A percentile compares a stretch with the other conserved stretches of the same genome.
phyloP scores from a whole-genome alignment of 2,329 filamentous ascomycete genomes.

The Calonectria fujianensis region DNA sequence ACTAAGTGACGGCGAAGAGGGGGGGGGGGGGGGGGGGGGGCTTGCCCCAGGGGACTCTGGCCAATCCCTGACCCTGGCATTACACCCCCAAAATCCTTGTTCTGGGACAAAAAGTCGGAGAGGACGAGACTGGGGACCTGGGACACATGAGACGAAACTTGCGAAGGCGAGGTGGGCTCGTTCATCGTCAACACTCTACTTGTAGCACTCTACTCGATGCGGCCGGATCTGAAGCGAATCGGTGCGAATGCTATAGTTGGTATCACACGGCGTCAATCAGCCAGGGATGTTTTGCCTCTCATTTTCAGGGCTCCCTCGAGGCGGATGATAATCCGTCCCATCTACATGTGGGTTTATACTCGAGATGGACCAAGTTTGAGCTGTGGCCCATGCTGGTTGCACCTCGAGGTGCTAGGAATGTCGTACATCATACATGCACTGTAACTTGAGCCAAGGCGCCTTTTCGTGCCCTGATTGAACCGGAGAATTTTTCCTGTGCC shows the following conservation, averaged over 20 bases:
- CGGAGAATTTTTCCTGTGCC: conserved; percentile 40
- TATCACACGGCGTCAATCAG: conserved; percentile 31
- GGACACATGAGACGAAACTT: conserved; percentile 53
- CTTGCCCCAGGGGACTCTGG: neutral
- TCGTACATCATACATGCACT: conserved; percentile 24
- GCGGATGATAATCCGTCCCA: conserved; percentile 37
- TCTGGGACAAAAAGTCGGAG: conserved; percentile 15
- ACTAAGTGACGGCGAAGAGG: conserved; percentile 19
- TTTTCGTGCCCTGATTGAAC: conserved; percentile 31
- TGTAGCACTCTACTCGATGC: conserved; percentile 43
- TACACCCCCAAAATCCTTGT: neutral
- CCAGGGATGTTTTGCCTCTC: neutral
- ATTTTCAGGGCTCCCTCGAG: neutral
- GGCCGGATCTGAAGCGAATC: conserved; percentile 52
- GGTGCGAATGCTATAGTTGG: conserved; percentile 47
- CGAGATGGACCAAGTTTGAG: conserved; percentile 15
- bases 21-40: conserved; percentile 4
- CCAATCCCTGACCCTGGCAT: conserved; percentile 10
- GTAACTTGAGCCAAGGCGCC: conserved; percentile 23
- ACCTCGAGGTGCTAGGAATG: neutral
- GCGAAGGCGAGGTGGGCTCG: conserved; percentile 39
- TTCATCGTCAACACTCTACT: conserved; percentile 23
- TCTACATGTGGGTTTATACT: conserved; percentile 17
- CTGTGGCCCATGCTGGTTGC: conserved; percentile 10
- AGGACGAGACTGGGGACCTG: conserved; percentile 31